phyloP scores from a whole-genome alignment of 108 stramenopile species.

The Parmales sp. region DNA sequence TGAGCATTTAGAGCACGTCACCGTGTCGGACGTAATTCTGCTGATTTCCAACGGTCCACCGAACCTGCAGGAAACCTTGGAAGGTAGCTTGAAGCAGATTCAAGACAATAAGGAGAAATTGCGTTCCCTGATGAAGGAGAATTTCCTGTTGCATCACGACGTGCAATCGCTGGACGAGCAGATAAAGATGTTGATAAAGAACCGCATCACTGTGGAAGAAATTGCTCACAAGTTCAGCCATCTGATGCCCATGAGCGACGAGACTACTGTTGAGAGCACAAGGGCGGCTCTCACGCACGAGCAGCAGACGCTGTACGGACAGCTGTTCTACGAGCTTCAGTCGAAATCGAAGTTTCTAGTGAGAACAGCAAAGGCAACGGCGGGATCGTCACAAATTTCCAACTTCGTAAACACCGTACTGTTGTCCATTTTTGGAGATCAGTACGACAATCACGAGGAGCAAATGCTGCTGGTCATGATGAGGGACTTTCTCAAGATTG shows the following conservation, averaged over 20 bases:
- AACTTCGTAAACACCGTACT: slow-evolving; percentile 3
- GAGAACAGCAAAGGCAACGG: not conserved
- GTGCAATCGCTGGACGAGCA: slow-evolving; percentile 6
- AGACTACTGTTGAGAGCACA: not conserved
- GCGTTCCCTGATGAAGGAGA: slow-evolving; percentile 10
- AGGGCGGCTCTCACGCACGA: slow-evolving; percentile 1
- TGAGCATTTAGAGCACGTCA: not conserved
- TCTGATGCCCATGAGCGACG: not conserved
- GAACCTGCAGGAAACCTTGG: not conserved
- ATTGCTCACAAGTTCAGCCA: not conserved
- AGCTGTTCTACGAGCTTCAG: slow-evolving; percentile 12
- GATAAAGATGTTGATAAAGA: slow-evolving; percentile 14
- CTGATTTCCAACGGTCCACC: not conserved
- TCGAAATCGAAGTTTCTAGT: not conserved
- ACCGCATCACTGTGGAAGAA: slow-evolving; percentile 12
- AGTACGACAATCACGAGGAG: slow-evolving; percentile 15
- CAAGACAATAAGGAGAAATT: not conserved
- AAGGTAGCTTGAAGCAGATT: not conserved
- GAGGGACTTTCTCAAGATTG: not conserved
- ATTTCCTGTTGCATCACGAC: slow-evolving; percentile 4
- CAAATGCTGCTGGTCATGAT: slow-evolving; percentile 11
- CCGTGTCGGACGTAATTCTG: not conserved
- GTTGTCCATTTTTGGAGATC: slow-evolving; percentile 8
- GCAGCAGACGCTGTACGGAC: not conserved
- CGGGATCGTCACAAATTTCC: no score